phyloP scores from a whole-genome alignment of 1,284 basidiomycete species.

The Microbotryomycetes sp. region DNA sequence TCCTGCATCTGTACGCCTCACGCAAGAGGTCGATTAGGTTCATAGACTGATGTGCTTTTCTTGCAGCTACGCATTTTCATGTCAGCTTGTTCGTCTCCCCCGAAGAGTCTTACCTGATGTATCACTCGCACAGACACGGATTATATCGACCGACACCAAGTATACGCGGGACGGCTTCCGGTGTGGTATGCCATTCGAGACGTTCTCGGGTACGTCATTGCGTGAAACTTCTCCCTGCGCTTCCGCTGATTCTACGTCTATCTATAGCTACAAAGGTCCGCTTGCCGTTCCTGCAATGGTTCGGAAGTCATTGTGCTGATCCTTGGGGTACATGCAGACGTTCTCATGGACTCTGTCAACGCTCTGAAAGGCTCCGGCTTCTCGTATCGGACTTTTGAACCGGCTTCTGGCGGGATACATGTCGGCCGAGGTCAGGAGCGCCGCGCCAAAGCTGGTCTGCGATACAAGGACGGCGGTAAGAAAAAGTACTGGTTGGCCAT shows the following conservation, averaged over 20 bases:
- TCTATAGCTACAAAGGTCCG: slow-evolving; percentile 31
- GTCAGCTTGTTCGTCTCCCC: slow-evolving; percentile 1
- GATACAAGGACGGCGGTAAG: slow-evolving; percentile 81
- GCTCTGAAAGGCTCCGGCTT: slow-evolving; percentile 84
- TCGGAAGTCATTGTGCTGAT: too few species aligned
- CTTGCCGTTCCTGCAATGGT: too few species aligned
- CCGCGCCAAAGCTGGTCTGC: slow-evolving; percentile 77
- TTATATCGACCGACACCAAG: slow-evolving; percentile 57
- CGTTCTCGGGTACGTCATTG: slow-evolving; percentile 24
- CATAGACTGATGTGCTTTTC: neutral
- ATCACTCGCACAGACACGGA: slow-evolving; percentile 52
- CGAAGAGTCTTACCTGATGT: neutral
- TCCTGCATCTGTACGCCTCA: slow-evolving; percentile 86
- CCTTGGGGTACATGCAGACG: slow-evolving; percentile 57
- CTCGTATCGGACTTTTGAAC: slow-evolving; percentile 92
- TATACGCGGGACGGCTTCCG: slow-evolving; percentile 76
- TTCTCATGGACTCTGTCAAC: slow-evolving; percentile 72
- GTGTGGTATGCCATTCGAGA: slow-evolving; percentile 80
- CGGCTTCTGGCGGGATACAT: slow-evolving; percentile 86
- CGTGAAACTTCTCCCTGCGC: too few species aligned
- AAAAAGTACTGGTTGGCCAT: slow-evolving; percentile 53
- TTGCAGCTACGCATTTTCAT: slow-evolving; percentile 20
- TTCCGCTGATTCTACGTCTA: too few species aligned
- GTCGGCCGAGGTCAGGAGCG: slow-evolving; percentile 65
- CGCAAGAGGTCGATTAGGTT: slow-evolving; percentile 44